Evolutionary conservation across 331 rosid species (phyloP).

Genomic region (Prunus yedoensis): DNA sequence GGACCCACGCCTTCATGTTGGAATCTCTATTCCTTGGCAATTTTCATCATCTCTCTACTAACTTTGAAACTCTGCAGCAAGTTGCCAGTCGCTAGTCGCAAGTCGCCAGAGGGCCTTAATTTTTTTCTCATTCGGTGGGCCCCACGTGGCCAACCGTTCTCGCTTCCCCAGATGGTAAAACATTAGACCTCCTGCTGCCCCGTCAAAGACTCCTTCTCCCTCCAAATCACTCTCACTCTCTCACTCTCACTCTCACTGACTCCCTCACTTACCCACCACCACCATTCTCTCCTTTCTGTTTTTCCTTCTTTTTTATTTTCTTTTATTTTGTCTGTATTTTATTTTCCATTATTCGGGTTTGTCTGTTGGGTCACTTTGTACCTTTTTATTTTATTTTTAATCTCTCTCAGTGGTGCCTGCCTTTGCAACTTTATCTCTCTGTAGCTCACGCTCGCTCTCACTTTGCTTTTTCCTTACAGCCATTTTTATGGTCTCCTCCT

Average conservation of each 20-base stretch:
- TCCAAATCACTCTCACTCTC: background rate
- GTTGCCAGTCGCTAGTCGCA: too few species aligned
- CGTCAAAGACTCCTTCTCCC: background rate
- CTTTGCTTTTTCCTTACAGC: background rate
- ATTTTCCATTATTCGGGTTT: background rate
- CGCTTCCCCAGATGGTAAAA: background rate
- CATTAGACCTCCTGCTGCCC: background rate
- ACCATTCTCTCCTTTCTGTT: background rate
- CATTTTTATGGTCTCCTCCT: constrained; percentile 19
- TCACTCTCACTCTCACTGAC: background rate
- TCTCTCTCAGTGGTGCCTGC: background rate
- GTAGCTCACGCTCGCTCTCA: background rate
- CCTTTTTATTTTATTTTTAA: background rate
- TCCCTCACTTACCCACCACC: background rate
- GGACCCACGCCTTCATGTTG: too few species aligned
- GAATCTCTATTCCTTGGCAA: too few species aligned
- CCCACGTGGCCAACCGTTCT: background rate
- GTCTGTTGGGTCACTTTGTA: background rate
- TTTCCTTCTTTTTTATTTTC: background rate
- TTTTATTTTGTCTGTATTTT: background rate
- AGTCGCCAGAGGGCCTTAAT: too few species aligned
- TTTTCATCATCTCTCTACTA: too few species aligned
- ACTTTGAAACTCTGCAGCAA: too few species aligned
- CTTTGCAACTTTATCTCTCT: background rate
- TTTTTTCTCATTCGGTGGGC: background rate